Percentiles rank a stretch among this genome's conserved stretches.
Evolutionary conservation across 75 land plant genomes (phyloP).

Genomic region (Azolla pinnata): DNA sequence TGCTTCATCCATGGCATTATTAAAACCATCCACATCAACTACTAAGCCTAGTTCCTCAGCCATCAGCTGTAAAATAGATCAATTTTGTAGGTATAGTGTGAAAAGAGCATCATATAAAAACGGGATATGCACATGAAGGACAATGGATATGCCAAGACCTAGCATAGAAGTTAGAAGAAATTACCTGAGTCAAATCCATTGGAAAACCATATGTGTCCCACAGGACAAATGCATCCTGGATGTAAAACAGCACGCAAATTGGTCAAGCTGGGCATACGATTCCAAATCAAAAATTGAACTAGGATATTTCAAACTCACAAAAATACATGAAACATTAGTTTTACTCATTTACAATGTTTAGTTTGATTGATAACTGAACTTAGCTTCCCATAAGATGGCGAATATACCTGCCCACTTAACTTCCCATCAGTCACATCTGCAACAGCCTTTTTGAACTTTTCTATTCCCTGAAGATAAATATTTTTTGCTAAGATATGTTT

Average conservation of each 20-base stretch:
- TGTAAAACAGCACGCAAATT: too few species aligned
- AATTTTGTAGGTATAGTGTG: too few species aligned
- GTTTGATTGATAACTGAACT: too few species aligned
- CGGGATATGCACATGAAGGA: too few species aligned
- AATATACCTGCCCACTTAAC: conserved; percentile 76
- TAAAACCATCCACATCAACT: conserved; percentile 74
- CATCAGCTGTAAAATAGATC: conserved; percentile 57
- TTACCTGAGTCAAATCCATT: conserved; percentile 84
- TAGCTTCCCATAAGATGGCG: neutral
- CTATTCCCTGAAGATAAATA: conserved; percentile 58
- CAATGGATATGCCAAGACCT: neutral
- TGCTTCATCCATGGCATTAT: conserved; percentile 76
- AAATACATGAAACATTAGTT: too few species aligned
- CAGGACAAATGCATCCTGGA: conserved; percentile 88
- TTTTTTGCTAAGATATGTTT: neutral
- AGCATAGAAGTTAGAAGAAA: neutral
- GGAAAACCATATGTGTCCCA: conserved; percentile 98
- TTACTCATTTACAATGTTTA: too few species aligned
- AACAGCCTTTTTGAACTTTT: conserved; percentile 82
- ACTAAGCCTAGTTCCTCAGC: conserved; percentile 78
- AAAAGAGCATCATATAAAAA: neutral
- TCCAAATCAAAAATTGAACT: too few species aligned
- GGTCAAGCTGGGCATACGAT: too few species aligned
- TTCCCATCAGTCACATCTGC: conserved; percentile 54
- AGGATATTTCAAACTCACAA: too few species aligned